Evolutionary conservation across 495 filamentous ascomycete species (phyloP), one percentile per base, ranked within the genome.

Genomic region (Acidiella bohemica): DNA sequence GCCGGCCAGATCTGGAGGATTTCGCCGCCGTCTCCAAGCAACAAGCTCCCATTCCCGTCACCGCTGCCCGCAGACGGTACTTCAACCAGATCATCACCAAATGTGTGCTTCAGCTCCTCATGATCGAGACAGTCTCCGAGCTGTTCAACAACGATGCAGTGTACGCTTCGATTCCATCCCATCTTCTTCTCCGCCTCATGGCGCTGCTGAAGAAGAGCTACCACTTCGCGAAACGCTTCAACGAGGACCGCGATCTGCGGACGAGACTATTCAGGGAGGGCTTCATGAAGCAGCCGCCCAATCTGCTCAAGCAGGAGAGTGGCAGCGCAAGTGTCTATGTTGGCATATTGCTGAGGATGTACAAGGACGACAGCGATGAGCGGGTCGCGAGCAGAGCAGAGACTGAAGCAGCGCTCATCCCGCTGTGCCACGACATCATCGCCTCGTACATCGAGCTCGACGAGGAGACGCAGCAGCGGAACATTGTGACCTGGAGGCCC

Each of bases 61-160:
- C 90, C 5, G 82, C 84, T 2, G 84, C 88, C 1, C 78, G 92
- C 19, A 76, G 92, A n/a, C 80, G 84, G 18, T 93, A 93, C 62
- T 99, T 99, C 70, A 99, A 96, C 59, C 81, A 88, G 50, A 99
- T 99, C 57, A 99, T 99, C 61, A 93, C 84, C n/a, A 87, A 87
- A 51, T 99, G 90, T 59, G 92, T 99, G 9, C 67, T 99, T 11
- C 92, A 96, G 56, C 68, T 99, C 3, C 76, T 99, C 37, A 95
- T 96, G 84, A 99, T 99, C 59, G 92, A 96, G 57, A 99, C 90
- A 1, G 90, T 99, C 27, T 87, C 93, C 50, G 90, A 99, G 58
- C 73, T 99, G 20, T 96, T 99, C 66, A 92, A 84, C 39, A 96
- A 96, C 56, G 88, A 99, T 53, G 71, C 81, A 21, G 92, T 99